Evolutionary conservation across 495 filamentous ascomycete species (phyloP), one percentile per base, ranked within the genome.

Genomic region (Penicillium waksmanii): DNA sequence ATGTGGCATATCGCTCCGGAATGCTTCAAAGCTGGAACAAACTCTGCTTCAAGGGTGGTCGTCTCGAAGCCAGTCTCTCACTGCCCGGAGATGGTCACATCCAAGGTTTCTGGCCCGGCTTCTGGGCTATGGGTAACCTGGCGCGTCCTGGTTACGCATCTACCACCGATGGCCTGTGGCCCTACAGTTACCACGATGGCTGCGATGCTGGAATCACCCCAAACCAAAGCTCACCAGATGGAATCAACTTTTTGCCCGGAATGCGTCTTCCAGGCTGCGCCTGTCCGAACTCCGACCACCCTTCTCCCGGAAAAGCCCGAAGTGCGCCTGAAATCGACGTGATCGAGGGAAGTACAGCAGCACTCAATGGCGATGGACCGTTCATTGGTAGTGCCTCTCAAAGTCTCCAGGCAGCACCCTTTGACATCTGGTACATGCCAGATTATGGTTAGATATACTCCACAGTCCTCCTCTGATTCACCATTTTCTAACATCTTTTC

Each of bases 1-100:
- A 81, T 36, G 69, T 92, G 10, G 78, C 87, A 57, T 93, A 88
- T 64, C 81, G 89, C 35, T 93, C 89, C 15, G 89, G 87, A n/a
- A 93, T 92, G 89, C 60, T 92, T 9, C 89, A 92, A 60, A 89
- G 85, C 25, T 93, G 89, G 89, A 93, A 92, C 70, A 85, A 91
- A 65, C 60, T 92, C 44, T 92, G 89, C 68, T 90, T 91, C 71
- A 89, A 86, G 51, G 89, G 89, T 17, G 89, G 89, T 13, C 79
- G 86, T 40, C 70, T 92, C n/a, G 89, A 93, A 74, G 89, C 89
- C 12, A 89, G 87, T 62, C 83, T 90, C 34, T 93, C 90, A 1
- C 77, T 92, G 9, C 89, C 89, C 5, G 89, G 89, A 18, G 67
- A 79, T 33, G 89, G 89, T 6, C 85, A 90, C 43, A 80, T 83